A percentile compares a stretch with the other conserved stretches of the same genome.
phyloP scores from a whole-genome alignment of 192 early-diverging fungal genomes.

The Coemansia sp. region DNA sequence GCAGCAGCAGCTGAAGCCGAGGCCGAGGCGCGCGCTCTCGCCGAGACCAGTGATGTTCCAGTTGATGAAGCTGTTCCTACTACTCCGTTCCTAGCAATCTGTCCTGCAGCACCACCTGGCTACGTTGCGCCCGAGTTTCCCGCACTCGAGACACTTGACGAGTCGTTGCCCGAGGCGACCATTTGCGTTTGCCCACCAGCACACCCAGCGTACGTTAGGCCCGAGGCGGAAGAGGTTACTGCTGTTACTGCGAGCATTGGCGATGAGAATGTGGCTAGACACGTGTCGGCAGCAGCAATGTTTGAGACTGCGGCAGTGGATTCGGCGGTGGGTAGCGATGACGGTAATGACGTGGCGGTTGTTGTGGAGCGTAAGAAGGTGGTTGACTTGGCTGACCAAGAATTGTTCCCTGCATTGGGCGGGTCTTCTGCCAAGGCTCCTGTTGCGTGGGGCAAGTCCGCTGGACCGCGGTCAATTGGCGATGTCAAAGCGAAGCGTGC shows the following conservation, averaged over 20 bases:
- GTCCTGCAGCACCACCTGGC: not conserved
- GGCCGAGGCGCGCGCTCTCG: not conserved
- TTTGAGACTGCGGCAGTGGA: conserved; percentile 29
- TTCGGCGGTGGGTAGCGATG: conserved; percentile 38
- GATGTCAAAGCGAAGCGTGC: conserved; percentile 46
- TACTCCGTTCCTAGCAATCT: not conserved
- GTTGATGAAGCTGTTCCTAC: not conserved
- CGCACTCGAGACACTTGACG: not conserved
- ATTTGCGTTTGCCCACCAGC: not conserved
- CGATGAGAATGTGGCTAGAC: not conserved
- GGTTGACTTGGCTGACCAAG: conserved; percentile 38
- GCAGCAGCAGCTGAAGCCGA: conserved; percentile 35
- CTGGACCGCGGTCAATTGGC: conserved; percentile 35
- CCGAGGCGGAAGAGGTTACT: not conserved
- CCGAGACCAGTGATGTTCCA: conserved; percentile 6
- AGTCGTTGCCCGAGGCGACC: not conserved
- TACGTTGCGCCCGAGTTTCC: not conserved
- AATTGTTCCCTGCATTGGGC: conserved; percentile 78
- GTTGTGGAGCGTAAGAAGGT: not conserved
- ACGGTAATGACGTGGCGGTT: conserved; percentile 5
- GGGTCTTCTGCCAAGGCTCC: conserved; percentile 27
- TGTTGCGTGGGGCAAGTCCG: conserved; percentile 44
- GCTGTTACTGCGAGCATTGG: conserved; percentile 1
- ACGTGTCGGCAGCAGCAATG: conserved; percentile 6
- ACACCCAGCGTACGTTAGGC: not conserved